phyloP scores from a whole-genome alignment of 352 stramenopile species.

The Pythium scleroteichum region DNA sequence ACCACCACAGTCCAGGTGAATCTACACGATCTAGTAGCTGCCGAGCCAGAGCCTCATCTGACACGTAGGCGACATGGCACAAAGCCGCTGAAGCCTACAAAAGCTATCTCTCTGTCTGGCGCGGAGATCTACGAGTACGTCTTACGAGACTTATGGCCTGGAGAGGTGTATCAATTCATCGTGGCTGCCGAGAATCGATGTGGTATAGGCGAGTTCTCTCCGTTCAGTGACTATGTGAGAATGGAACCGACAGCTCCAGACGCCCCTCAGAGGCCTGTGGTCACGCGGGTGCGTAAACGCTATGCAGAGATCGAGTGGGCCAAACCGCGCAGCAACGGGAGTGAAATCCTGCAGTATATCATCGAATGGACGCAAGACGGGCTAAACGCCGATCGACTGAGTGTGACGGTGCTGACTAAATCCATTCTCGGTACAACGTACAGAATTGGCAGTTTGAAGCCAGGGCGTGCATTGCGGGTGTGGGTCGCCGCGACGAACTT shows the following conservation, averaged over 20 bases:
- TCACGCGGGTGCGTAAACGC: conserved; percentile 41
- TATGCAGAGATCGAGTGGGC: conserved; percentile 48
- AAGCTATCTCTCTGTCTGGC: background rate
- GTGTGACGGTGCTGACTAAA: conserved; percentile 43
- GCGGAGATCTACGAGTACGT: conserved; percentile 31
- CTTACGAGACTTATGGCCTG: conserved; percentile 50
- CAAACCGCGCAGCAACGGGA: conserved; percentile 67
- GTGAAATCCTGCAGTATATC: conserved; percentile 71
- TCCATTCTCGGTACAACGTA: conserved; percentile 53
- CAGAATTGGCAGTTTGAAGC: conserved; percentile 38
- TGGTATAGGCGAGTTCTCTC: conserved; percentile 59
- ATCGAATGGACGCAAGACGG: conserved; percentile 46
- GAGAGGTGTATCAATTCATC: conserved; percentile 77
- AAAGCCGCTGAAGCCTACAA: background rate
- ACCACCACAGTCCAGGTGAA: conserved; percentile 35
- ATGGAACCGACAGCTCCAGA: conserved; percentile 66
- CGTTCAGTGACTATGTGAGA: conserved; percentile 68
- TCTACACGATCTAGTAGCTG: conserved; percentile 29
- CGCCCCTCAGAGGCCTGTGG: conserved; percentile 36
- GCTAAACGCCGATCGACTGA: conserved; percentile 4
- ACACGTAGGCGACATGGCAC: background rate
- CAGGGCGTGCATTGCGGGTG: conserved; percentile 39
- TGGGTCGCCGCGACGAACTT: conserved; percentile 66
- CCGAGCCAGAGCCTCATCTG: conserved; percentile 1
- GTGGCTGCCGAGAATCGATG: conserved; percentile 70